Percentiles rank a stretch among this genome's conserved stretches.
phyloP scores from a whole-genome alignment of 176 grass and related monocot genomes.

The Carex myosuroides region DNA sequence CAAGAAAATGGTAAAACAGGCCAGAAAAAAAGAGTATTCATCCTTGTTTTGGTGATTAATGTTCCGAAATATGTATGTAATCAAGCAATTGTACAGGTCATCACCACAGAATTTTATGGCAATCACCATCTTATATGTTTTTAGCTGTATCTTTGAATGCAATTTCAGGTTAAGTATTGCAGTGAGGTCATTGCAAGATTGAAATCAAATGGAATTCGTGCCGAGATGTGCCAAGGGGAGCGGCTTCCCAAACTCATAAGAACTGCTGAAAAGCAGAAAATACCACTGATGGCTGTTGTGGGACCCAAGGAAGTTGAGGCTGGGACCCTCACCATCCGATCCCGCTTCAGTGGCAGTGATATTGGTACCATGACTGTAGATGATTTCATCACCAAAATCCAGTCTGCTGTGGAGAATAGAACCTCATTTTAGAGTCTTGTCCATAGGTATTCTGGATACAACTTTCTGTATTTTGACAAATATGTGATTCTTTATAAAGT shows the following conservation, averaged over 20 bases:
- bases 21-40: neutral
- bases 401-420: slow-evolving; percentile 33
- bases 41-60: neutral
- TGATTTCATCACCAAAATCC: slow-evolving; percentile 47
- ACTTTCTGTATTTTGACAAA: neutral
- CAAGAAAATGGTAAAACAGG: neutral
- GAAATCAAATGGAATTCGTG: slow-evolving; percentile 59
- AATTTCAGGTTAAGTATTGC: slow-evolving; percentile 71
- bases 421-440: slow-evolving; percentile 29
- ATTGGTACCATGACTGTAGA: slow-evolving; percentile 60
- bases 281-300: slow-evolving; percentile 84
- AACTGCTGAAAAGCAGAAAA: slow-evolving; percentile 72
- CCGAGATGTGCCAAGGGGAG: slow-evolving; percentile 71
- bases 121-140: neutral
- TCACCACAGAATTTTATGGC: neutral
- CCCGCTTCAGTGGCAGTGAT: slow-evolving; percentile 65
- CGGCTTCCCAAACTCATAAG: slow-evolving; percentile 88
- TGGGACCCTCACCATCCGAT: slow-evolving; percentile 62
- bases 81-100: neutral
- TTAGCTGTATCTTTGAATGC: slow-evolving; percentile 6
- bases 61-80: neutral
- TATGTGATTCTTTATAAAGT: neutral
- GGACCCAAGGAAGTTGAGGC: slow-evolving; percentile 81
- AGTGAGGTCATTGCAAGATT: slow-evolving; percentile 52
- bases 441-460: neutral